These are phyloP conservation scores for Brettanomyces naardenensis DNA, from an alignment of 805 yeast genomes.

Conservation along the genomic window DNA sequence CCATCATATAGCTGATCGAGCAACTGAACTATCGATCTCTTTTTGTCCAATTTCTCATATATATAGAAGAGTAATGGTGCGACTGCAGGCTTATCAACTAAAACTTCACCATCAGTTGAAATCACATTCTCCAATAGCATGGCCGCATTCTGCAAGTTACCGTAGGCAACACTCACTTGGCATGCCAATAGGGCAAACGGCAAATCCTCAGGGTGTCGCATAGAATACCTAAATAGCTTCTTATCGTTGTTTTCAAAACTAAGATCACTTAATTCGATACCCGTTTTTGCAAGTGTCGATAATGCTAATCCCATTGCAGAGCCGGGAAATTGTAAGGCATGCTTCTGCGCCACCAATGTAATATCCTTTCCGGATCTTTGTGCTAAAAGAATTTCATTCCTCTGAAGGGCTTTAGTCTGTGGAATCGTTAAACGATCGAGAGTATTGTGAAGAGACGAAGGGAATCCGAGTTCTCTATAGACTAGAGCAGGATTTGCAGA, in stretches of 20 bases:
- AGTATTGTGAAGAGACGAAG: slow-evolving; percentile 20
- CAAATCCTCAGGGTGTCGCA: slow-evolving; percentile 21
- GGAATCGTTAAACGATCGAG: slow-evolving; percentile 27
- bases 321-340: slow-evolving; percentile 14
- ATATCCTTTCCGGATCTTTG: slow-evolving; percentile 30
- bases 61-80: slow-evolving; percentile 41
- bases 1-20: slow-evolving; percentile 24
- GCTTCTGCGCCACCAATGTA: slow-evolving; percentile 11
- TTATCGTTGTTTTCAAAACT: slow-evolving; percentile 16
- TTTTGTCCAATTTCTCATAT: slow-evolving; percentile 38
- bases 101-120: slow-evolving; percentile 3
- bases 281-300: slow-evolving; percentile 13
- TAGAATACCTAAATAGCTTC: slow-evolving; percentile 28
- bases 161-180: slow-evolving; percentile 25
- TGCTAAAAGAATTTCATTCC: slow-evolving; percentile 38
- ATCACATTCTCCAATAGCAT: slow-evolving; percentile 28
- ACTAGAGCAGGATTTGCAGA: slow-evolving; percentile 18
- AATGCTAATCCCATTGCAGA: slow-evolving; percentile 18
- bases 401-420: slow-evolving; percentile 33
- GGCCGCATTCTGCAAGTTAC: slow-evolving; percentile 28
- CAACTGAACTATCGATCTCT: slow-evolving; percentile 24
- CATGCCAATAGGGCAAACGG: slow-evolving; percentile 27
- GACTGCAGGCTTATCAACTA: slow-evolving; percentile 35
- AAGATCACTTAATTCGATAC: slow-evolving; percentile 8
- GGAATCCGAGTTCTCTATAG: slow-evolving; percentile 24